A percentile compares a stretch with the other conserved stretches of the same genome.
Conservation (phyloP, 1,284 basidiomycete genomes). For the Puccinia sorghi region DNA sequence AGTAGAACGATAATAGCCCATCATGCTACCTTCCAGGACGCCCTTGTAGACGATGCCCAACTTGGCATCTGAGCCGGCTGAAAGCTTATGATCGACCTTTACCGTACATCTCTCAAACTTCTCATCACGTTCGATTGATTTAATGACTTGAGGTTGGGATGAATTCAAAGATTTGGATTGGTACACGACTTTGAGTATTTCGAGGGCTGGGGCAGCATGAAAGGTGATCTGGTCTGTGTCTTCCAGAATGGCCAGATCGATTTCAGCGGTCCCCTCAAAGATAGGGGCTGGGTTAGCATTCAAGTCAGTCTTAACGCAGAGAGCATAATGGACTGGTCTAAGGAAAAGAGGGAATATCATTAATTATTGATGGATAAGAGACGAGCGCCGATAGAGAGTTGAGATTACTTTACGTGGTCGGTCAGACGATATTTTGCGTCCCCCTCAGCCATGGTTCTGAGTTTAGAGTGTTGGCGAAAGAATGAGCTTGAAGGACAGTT, state of each 20-base stretch:
- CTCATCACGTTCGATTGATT: constrained; percentile 45
- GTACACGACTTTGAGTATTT: constrained; percentile 33
- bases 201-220: constrained; percentile 42
- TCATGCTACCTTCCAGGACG: constrained; percentile 48
- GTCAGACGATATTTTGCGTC: constrained; percentile 34
- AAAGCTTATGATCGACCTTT: constrained; percentile 13
- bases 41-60: constrained; percentile 47
- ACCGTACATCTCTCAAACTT: constrained; percentile 48
- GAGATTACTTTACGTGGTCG: constrained; percentile 28
- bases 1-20: constrained; percentile 48
- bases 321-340: constrained; percentile 43
- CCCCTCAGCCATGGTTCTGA: constrained; percentile 5
- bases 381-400: neutral
- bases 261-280: constrained; percentile 45
- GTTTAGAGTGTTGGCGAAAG: neutral
- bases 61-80: constrained; percentile 29
- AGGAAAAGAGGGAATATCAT: neutral
- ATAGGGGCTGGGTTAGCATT: constrained; percentile 35
- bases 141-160: constrained; percentile 20
- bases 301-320: constrained; percentile 48
- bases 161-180: constrained; percentile 25
- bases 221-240: constrained; percentile 45
- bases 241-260: constrained; percentile 28
- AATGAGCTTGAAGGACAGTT: neutral
- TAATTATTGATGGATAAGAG: neutral